Percentiles rank a stretch among this genome's conserved stretches.
Conservation (phyloP, 352 stramenopile species). For the Phytopythium sindhum region DNA sequence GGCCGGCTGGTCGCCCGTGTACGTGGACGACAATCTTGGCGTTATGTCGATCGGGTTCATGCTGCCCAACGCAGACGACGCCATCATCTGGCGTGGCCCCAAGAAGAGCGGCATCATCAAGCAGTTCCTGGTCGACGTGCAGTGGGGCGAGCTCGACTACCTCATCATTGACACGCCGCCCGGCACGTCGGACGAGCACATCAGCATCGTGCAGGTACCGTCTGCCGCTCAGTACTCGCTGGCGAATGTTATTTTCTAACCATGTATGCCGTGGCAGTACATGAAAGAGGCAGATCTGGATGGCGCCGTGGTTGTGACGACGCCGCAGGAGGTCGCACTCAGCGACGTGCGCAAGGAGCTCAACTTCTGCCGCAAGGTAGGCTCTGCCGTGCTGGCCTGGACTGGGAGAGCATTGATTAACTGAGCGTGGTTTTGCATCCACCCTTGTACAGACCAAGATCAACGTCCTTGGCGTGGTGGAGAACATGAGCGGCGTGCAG, state of each 20-base stretch:
- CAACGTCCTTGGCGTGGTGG: slow-evolving; percentile 90
- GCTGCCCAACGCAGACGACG: slow-evolving; percentile 95
- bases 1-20: slow-evolving; percentile 99
- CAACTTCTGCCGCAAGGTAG: slow-evolving; percentile 99
- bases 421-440: slow-evolving; percentile 6
- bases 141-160: slow-evolving; percentile 99
- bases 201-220: slow-evolving; percentile 96
- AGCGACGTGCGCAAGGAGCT: slow-evolving; percentile 99
- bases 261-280: slow-evolving; percentile 61
- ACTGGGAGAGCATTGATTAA: background rate
- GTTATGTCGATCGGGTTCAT: slow-evolving; percentile 99
- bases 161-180: slow-evolving; percentile 99
- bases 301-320: slow-evolving; percentile 98
- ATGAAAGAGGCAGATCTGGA: slow-evolving; percentile 95
- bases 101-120: slow-evolving; percentile 99
- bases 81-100: slow-evolving; percentile 99
- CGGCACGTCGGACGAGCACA: slow-evolving; percentile 99
- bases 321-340: slow-evolving; percentile 99
- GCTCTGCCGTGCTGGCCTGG: background rate
- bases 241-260: background rate
- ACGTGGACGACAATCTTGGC: slow-evolving; percentile 97
- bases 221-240: too few relatives aligned
- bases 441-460: slow-evolving; percentile 53
- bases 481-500: slow-evolving; percentile 98
- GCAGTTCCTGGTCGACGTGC: slow-evolving; percentile 99